Percentiles rank a stretch among this genome's conserved stretches.
These are phyloP conservation scores for Podila epigama DNA, from an alignment of 192 early-diverging fungal genomes.

Conservation along the genomic window DNA sequence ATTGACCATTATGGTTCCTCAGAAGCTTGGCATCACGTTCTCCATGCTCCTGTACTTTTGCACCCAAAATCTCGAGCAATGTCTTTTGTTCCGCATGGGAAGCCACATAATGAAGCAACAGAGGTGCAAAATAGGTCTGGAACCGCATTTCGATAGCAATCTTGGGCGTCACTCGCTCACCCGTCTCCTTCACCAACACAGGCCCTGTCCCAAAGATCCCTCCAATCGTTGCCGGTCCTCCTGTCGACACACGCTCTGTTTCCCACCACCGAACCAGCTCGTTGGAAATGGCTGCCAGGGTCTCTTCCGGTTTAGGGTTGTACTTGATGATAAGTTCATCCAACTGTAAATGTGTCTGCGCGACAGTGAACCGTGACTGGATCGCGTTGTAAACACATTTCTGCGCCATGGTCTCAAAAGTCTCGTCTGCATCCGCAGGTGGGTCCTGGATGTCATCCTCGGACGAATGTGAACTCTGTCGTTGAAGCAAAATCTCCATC, in stretches of 20 bases:
- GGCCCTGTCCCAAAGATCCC: slow-evolving; percentile 1
- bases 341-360: slow-evolving; percentile 51
- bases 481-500: slow-evolving; percentile 38
- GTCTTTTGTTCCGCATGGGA: slow-evolving; percentile 38
- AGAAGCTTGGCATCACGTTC: slow-evolving; percentile 12
- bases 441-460: slow-evolving; percentile 24
- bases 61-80: slow-evolving; percentile 38
- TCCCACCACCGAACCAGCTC: slow-evolving; percentile 34
- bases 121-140: slow-evolving; percentile 48
- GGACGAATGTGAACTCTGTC: slow-evolving; percentile 12
- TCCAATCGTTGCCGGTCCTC: slow-evolving; percentile 17
- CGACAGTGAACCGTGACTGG: slow-evolving; percentile 45
- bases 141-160: slow-evolving; percentile 38
- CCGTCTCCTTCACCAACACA: slow-evolving; percentile 22
- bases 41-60: background rate
- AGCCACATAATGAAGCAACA: slow-evolving; percentile 47
- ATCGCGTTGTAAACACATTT: slow-evolving; percentile 50
- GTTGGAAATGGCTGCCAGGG: slow-evolving; percentile 35
- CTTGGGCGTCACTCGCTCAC: slow-evolving; percentile 9
- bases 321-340: slow-evolving; percentile 58
- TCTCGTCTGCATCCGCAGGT: slow-evolving; percentile 30
- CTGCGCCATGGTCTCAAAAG: slow-evolving; percentile 45
- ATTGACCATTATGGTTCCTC: slow-evolving; percentile 45
- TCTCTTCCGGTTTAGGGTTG: slow-evolving; percentile 25
- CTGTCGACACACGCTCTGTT: slow-evolving; percentile 14